These are phyloP conservation scores for Ceratocystis cacaofunesta DNA, from an alignment of 2,329 filamentous ascomycete genomes.

Conservation along the genomic window DNA sequence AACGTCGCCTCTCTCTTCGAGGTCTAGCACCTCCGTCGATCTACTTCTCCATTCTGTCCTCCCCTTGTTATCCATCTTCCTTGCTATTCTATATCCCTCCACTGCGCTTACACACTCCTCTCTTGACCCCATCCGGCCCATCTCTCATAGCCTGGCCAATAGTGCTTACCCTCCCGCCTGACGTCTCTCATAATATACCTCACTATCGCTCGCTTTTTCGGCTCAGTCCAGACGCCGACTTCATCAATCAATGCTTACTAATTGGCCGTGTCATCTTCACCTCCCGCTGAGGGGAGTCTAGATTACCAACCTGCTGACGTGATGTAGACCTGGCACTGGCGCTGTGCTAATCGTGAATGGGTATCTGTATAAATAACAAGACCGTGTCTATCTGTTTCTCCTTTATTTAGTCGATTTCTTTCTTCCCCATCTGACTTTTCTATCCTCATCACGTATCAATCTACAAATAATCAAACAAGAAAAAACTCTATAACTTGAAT, in stretches of 20 bases:
- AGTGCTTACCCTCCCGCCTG: neutral
- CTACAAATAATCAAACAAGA: too few species aligned
- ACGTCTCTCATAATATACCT: neutral
- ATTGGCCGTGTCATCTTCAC: conserved; percentile 1
- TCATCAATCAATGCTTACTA: neutral
- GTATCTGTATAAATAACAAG: neutral
- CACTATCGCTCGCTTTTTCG: neutral
- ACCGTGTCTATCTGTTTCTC: too few species aligned
- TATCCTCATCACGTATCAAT: too few species aligned
- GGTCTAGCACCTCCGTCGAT: neutral
- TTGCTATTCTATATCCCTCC: too few species aligned
- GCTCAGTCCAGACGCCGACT: neutral
- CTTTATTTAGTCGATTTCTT: too few species aligned
- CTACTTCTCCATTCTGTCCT: neutral
- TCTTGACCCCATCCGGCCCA: neutral
- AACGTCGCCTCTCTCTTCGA: too few species aligned
- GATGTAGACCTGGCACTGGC: neutral
- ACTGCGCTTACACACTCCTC: neutral
- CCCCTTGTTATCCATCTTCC: neutral
- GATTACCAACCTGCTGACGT: neutral
- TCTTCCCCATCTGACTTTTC: too few species aligned
- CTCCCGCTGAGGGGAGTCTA: too few species aligned
- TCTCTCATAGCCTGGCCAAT: neutral
- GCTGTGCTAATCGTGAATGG: neutral
- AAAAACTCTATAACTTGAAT: neutral